Evolutionary conservation across 305 asterid species (phyloP), one percentile per base, ranked within the genome.

Genomic region (Solanum aculeatissimum): DNA sequence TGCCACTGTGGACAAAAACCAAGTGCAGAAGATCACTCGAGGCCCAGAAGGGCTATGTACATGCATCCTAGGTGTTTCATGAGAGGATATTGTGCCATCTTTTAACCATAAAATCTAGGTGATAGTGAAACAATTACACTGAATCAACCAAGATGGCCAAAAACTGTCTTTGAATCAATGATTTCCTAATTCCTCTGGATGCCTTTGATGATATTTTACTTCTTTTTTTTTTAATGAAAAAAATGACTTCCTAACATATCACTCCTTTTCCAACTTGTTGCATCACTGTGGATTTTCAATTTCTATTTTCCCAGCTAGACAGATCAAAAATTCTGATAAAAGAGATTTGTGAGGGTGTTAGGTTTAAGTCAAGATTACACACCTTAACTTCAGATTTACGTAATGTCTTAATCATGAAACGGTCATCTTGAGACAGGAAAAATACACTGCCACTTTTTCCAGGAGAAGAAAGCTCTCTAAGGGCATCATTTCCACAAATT

Each of bases 391-490:
- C 99, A 47, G 99, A 92, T 85, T 95, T 95, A 27, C 99, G 93
- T 88, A 97, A 88, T 25, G 99, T 95, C 92, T 97, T 97, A 87
- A 97, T 97, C 98, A 97, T 95, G 91, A 97, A 97, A 83, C 97
- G 98, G 82, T 94, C 98, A 88, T 97, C 99, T 84, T 95, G 99
- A 87, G 99, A 97, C 82, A 95, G 90, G 91, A 94, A 95, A 88
- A 97, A 97, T 49, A 94, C 98, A 84, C 99, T 97, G 80, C 99
- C 99, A 90, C 99, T 97, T 91, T 97, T 97, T 80, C 99, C 99
- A 53, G 99, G 99, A 83, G 99, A 97, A 54, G 99, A 97, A 89
- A 97, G 99, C 84, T 97, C 99, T 86, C 97, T 91, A 62, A 97
- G 94, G 60, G 97, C 94, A 89, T 97, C 99, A 87, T 94, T 94